Evolutionary conservation across 139 green algal species (phyloP), one percentile per base, ranked within the genome.

Genomic region (Coccomyxa sp.): DNA sequence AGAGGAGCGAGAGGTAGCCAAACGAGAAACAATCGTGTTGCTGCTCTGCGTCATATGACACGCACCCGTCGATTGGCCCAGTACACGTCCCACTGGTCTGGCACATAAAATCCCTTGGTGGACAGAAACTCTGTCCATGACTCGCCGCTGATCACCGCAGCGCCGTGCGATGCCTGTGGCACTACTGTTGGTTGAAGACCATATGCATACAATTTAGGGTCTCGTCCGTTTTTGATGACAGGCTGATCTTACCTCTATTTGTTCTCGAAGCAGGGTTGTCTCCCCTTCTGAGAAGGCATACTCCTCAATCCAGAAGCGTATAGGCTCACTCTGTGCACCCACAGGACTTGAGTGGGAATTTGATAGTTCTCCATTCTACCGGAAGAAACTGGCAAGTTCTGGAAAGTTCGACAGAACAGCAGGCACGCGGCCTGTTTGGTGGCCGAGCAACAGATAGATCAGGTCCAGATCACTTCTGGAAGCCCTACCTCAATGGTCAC

Each of bases 261-360:
- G 80, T 32, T 87, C 85, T 11, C 60, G 45, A n/a, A 93, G 78
- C 13, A 93, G 79, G 31, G 83, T 77, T 0, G 90, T 93, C 31
- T 93, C 90, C 12, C 88, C 90, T 51, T 74, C 28, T 0, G 82
- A 74, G 38, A 92, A 93, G 30, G 83, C 88, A 67, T 84, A 90
- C 67, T 91, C 85, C 45, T 93, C 90, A 0, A 93, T 83, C 84
- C 85, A 93, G 57, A 93, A 86, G 17, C 88, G 85, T 45, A 86
- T 71, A 4, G 85, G 83, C 7, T 66, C 23, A 30, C 77, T 21
- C 0, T 57, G 18, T 76, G 81, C 10, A 27, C 18, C 23, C 80
- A 78, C 63, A 71, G 21, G 63, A 71, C 1, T 25, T 71, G 18
- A 21, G 10, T 28, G 63, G 63, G 63, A 3, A 25, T 51, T 51